These are phyloP conservation scores for Gracilaria vermiculophylla DNA, from an alignment of 23 red algal genomes.

Conservation along the genomic window DNA sequence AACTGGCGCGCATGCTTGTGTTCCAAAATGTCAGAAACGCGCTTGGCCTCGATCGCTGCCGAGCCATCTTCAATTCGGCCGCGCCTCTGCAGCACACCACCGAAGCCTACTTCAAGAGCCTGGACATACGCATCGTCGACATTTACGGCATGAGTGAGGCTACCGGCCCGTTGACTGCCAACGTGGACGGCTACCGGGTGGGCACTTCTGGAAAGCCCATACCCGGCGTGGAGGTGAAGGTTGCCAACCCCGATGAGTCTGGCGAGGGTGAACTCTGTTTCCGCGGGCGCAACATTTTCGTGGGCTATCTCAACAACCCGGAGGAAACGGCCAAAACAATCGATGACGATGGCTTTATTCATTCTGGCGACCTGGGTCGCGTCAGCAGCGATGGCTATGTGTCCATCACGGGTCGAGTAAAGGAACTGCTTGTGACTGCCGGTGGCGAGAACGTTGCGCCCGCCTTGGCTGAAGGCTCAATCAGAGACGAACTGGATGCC, in stretches of 20 bases:
- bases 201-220: conserved; percentile 68
- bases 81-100: conserved; percentile 76
- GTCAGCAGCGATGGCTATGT: conserved; percentile 86
- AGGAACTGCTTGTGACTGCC: conserved; percentile 90
- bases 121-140: conserved; percentile 77
- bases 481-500: conserved; percentile 54
- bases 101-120: conserved; percentile 70
- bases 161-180: conserved; percentile 82
- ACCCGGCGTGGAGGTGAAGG: conserved; percentile 53
- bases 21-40: conserved; percentile 66
- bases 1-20: conserved; percentile 68
- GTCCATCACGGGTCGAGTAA: conserved; percentile 79
- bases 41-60: conserved; percentile 77
- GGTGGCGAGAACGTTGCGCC: conserved; percentile 96
- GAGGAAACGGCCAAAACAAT: conserved; percentile 58
- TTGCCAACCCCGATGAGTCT: conserved; percentile 38
- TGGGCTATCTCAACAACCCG: conserved; percentile 76
- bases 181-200: conserved; percentile 42
- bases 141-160: conserved; percentile 91
- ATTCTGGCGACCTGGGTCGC: conserved; percentile 82
- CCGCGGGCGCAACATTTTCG: conserved; percentile 83
- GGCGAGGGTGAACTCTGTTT: conserved; percentile 80
- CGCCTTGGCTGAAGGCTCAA: conserved; percentile 53
- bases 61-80: conserved; percentile 67
- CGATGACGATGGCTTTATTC: conserved; percentile 87